A percentile compares a stretch with the other conserved stretches of the same genome.
Evolutionary conservation across 805 yeast species (phyloP).

Genomic region (Myxozyma neglecta): DNA sequence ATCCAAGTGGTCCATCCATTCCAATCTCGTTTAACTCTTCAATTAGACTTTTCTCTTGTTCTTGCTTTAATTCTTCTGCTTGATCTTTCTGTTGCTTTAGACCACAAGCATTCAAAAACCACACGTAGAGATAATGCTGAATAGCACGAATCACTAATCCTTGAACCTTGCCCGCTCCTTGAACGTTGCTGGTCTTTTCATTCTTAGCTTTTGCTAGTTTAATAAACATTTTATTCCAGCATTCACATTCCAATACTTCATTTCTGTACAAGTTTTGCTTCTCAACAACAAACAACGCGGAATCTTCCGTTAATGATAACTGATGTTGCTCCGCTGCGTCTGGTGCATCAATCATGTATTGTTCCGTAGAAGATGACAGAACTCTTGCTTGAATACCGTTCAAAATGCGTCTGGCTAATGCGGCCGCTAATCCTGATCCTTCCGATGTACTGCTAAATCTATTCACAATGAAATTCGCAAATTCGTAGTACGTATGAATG

Average conservation of each 20-base stretch:
- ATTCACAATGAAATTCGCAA: constrained; percentile 13
- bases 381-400: constrained; percentile 1
- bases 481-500: background rate
- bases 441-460: constrained; percentile 1
- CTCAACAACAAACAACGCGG: constrained; percentile 63
- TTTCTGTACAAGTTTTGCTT: constrained; percentile 66
- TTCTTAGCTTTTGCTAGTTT: background rate
- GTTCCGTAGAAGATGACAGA: constrained; percentile 4
- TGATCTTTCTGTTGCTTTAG: background rate
- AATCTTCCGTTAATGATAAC: constrained; percentile 35
- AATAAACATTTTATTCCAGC: constrained; percentile 11
- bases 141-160: constrained; percentile 8
- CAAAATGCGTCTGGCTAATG: constrained; percentile 1
- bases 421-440: constrained; percentile 6
- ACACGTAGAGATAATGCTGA: constrained; percentile 4
- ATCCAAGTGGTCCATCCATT: constrained; percentile 23
- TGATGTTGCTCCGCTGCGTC: constrained; percentile 31
- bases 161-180: constrained; percentile 6
- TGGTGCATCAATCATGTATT: constrained; percentile 10
- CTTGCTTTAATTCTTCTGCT: background rate
- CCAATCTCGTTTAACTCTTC: constrained; percentile 3
- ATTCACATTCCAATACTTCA: constrained; percentile 36
- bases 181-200: background rate
- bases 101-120: constrained; percentile 6
- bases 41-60: background rate